Percentiles rank a stretch among this genome's conserved stretches.
Evolutionary conservation across 371 early-diverging fungal genomes (phyloP).

Genomic region (Circinella minor): DNA sequence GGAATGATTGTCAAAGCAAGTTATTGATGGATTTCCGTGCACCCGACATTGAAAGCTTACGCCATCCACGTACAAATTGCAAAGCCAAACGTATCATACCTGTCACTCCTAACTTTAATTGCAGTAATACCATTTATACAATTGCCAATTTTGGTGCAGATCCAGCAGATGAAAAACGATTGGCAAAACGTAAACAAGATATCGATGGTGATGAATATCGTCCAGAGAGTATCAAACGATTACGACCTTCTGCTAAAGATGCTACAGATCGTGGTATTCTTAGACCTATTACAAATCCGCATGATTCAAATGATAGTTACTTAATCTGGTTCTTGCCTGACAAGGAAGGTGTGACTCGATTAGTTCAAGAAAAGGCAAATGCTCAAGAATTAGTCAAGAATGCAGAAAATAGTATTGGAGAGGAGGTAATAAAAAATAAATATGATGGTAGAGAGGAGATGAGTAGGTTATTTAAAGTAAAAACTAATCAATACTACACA

Average conservation of each 20-base stretch:
- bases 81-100: constrained; percentile 79
- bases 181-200: constrained; percentile 29
- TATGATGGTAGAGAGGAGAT: neutral
- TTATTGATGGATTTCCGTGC: constrained; percentile 76
- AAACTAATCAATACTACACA: neutral
- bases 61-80: constrained; percentile 78
- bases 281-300: constrained; percentile 58
- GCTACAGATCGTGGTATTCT: constrained; percentile 64
- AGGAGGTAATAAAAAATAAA: constrained; percentile 11
- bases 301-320: constrained; percentile 55
- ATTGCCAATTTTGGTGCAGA: constrained; percentile 74
- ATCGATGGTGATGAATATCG: neutral
- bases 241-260: constrained; percentile 26
- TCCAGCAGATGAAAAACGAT: constrained; percentile 62
- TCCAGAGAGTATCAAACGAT: neutral
- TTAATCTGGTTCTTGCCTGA: constrained; percentile 57
- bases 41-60: constrained; percentile 55
- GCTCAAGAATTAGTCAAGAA: neutral
- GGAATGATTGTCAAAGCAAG: constrained; percentile 68
- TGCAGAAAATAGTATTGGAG: constrained; percentile 2
- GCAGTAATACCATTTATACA: constrained; percentile 72
- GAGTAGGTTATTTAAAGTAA: too few relatives aligned
- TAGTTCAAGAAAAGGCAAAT: constrained; percentile 39
- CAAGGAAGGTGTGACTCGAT: constrained; percentile 31
- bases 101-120: constrained; percentile 74